phyloP scores from a whole-genome alignment of 2,329 filamentous ascomycete species.

The Macrophomina pseudophaseolina region DNA sequence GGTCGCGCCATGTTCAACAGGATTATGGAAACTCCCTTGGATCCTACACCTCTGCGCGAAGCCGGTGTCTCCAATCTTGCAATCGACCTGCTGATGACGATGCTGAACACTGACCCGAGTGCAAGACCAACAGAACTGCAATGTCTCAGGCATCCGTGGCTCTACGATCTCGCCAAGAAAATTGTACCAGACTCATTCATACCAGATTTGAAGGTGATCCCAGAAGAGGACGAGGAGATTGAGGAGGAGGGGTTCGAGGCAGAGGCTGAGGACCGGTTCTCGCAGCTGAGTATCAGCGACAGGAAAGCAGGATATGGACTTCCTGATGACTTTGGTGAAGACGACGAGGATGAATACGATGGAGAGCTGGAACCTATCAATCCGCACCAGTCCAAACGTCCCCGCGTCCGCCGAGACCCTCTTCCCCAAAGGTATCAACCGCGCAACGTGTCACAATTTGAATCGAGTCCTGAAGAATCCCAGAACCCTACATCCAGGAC shows the following conservation, averaged over 20 bases:
- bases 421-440: slow-evolving; percentile 46
- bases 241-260: slow-evolving; percentile 40
- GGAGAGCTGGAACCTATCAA: slow-evolving; percentile 34
- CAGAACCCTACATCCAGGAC: slow-evolving; percentile 34
- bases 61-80: slow-evolving; percentile 67
- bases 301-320: slow-evolving; percentile 47
- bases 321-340: slow-evolving; percentile 28
- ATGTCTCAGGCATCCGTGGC: slow-evolving; percentile 76
- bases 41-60: slow-evolving; percentile 66
- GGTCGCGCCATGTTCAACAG: slow-evolving; percentile 80
- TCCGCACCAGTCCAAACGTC: slow-evolving; percentile 50
- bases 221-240: slow-evolving; percentile 66
- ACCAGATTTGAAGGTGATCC: slow-evolving; percentile 46
- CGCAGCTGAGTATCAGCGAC: slow-evolving; percentile 59
- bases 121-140: slow-evolving; percentile 74
- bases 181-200: slow-evolving; percentile 42
- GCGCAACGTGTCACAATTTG: slow-evolving; percentile 40
- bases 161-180: slow-evolving; percentile 53
- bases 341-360: slow-evolving; percentile 41
- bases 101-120: slow-evolving; percentile 81
- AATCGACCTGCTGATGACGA: slow-evolving; percentile 75
- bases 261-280: slow-evolving; percentile 39
- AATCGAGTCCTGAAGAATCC: slow-evolving; percentile 47
- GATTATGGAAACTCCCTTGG: slow-evolving; percentile 80
- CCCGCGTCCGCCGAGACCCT: slow-evolving; percentile 39